Evolutionary conservation across 1,284 basidiomycete species (phyloP), one percentile per base, ranked within the genome.

Genomic region (Fomitiporia mediterranea): DNA sequence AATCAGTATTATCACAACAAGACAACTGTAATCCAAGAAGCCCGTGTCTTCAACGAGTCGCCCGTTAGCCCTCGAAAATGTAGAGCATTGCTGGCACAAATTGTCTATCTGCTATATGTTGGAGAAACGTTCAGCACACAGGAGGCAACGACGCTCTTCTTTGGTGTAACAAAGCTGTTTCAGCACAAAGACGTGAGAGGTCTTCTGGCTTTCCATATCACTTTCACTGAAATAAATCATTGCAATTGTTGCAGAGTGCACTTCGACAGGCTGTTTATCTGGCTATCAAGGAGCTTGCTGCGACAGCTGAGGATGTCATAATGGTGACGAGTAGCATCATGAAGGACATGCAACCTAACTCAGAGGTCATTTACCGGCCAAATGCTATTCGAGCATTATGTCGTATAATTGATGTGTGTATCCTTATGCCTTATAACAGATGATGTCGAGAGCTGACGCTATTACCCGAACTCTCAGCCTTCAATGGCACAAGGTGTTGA

Each of bases 301-400:
- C 84, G 42, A 89, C 91, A n/a, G 94, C 97, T 17, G 94, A 99
- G 72, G 97, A 99, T 78, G 93, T 98, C 37, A 98, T 99, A 67
- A 99, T 99, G 94, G 95, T 98, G 64, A 99, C 97, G 4, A 94
- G 91, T 68, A 98, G 94, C 68, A 99, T 99, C 72, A 98, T 98
- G 95, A 99, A 99, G 79, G 96, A 99, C 69, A 99, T 99, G 93
- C 96, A 99, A 69, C 91, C 95, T 51, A 98, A 98, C 70, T 89
- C 94, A 51, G 97, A 99, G 71, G 96, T 98, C 67, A 94, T 99
- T 63, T 99, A 99, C 74, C 82, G 97, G 58, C 93, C 97, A 38
- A 99, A 99, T 71, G 91, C 97, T 30, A 99, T 99, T 64, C 86
- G 97, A 65, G 94, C 96, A 3, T 80, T 99, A 15, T 95, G 94